phyloP scores from a whole-genome alignment of 805 yeast species.

The Cyberlindnera subsufficiens region DNA sequence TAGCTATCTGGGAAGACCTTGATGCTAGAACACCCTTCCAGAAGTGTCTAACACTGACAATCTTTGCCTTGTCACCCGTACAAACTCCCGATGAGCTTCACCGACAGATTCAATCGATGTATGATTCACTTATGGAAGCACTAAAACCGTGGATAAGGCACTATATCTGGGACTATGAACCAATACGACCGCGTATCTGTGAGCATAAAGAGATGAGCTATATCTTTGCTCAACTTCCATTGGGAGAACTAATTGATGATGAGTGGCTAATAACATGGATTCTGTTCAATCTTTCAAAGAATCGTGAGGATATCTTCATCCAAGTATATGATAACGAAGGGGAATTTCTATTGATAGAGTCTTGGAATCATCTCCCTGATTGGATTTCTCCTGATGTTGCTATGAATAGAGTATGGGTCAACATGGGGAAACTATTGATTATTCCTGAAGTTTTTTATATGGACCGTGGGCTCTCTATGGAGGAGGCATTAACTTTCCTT shows the following conservation, averaged over 20 bases:
- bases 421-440: slow-evolving; percentile 32
- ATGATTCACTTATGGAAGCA: slow-evolving; percentile 18
- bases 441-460: slow-evolving; percentile 34
- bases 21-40: neutral
- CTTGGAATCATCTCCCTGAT: slow-evolving; percentile 38
- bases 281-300: slow-evolving; percentile 31
- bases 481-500: slow-evolving; percentile 37
- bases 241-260: slow-evolving; percentile 40
- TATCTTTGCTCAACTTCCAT: slow-evolving; percentile 33
- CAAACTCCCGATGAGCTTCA: slow-evolving; percentile 14
- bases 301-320: slow-evolving; percentile 33
- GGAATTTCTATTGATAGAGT: slow-evolving; percentile 48
- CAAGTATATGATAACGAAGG: slow-evolving; percentile 48
- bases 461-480: slow-evolving; percentile 28
- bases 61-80: slow-evolving; percentile 19
- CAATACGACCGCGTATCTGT: slow-evolving; percentile 8
- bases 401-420: slow-evolving; percentile 48
- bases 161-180: slow-evolving; percentile 38
- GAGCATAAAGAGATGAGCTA: slow-evolving; percentile 7
- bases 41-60: neutral
- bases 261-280: slow-evolving; percentile 38
- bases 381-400: slow-evolving; percentile 44
- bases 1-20: neutral
- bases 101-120: slow-evolving; percentile 10
- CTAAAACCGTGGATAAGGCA: slow-evolving; percentile 30